Conservation (phyloP, 179 eudicot species). For the Monotropa hypopitys region DNA sequence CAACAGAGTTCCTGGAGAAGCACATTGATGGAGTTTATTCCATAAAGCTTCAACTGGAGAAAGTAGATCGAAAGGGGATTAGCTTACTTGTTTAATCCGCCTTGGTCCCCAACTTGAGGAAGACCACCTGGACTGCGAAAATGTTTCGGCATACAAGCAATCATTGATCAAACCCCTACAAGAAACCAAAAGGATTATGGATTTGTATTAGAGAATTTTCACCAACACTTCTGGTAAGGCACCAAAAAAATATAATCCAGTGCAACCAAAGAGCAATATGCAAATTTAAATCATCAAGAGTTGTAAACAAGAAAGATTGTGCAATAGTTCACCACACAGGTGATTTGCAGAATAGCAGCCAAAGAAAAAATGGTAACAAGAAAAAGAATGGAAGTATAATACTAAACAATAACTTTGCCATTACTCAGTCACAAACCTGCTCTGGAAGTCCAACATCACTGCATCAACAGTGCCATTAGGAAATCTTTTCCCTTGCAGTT, state of each 20-base stretch:
- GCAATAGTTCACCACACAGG: neutral
- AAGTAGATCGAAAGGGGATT: neutral
- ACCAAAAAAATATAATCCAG: neutral
- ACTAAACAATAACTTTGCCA: neutral
- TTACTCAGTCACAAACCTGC: constrained; percentile 32
- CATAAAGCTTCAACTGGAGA: neutral
- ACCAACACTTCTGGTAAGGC: neutral
- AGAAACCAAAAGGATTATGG: constrained; percentile 9
- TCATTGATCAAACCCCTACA: constrained; percentile 82
- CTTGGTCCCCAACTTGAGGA: constrained; percentile 88
- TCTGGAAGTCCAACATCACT: constrained; percentile 46
- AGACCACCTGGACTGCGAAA: constrained; percentile 68
- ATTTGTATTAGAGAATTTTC: neutral
- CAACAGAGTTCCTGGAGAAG: neutral
- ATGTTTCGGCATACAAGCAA: constrained; percentile 67
- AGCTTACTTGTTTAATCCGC: constrained; percentile 67
- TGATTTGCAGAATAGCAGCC: neutral
- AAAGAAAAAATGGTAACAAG: neutral
- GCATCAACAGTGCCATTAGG: constrained; percentile 33
- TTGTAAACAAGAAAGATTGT: neutral
- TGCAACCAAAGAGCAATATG: neutral
- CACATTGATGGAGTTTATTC: neutral
- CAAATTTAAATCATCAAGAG: neutral
- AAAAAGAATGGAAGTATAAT: neutral
- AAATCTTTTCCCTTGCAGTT: constrained; percentile 46